phyloP scores from a whole-genome alignment of 108 stramenopile genomes.

The Skeletonema costatum region DNA sequence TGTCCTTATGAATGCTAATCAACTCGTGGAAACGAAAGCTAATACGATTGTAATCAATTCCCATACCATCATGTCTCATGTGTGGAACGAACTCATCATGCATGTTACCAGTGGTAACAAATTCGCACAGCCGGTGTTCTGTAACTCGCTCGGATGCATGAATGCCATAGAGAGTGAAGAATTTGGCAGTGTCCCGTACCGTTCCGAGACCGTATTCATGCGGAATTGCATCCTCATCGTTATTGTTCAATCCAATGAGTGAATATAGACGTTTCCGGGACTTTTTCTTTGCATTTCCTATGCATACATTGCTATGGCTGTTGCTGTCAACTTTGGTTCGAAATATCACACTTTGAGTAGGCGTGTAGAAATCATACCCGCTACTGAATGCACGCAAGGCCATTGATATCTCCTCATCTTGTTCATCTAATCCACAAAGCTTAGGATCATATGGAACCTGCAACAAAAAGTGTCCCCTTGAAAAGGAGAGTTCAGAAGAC shows the following conservation, averaged over 20 bases:
- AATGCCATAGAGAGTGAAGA: conserved; percentile 61
- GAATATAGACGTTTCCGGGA: conserved; percentile 36
- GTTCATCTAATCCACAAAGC: conserved; percentile 51
- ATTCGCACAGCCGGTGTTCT: conserved; percentile 60
- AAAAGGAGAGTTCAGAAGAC: conserved; percentile 83
- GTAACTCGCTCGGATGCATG: conserved; percentile 44
- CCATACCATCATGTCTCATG: conserved; percentile 58
- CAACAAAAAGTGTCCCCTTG: conserved; percentile 64
- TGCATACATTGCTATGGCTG: neutral
- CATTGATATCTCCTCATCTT: conserved; percentile 73
- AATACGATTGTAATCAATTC: conserved; percentile 63
- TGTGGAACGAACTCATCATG: conserved; percentile 43
- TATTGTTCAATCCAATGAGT: conserved; percentile 35
- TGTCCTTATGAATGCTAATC: conserved; percentile 30
- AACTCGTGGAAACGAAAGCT: conserved; percentile 50
- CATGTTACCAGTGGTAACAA: conserved; percentile 48
- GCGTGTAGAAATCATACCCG: conserved; percentile 85
- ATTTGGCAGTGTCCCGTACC: conserved; percentile 38
- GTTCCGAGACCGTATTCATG: conserved; percentile 54
- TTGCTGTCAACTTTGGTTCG: conserved; percentile 50
- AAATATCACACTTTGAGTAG: conserved; percentile 53
- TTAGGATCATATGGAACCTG: conserved; percentile 43
- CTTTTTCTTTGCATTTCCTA: conserved; percentile 18
- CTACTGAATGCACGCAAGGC: conserved; percentile 66
- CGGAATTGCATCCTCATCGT: neutral